Evolutionary conservation across 192 early-diverging fungal genomes (phyloP).

Genomic region (Linnemannia hyalina): DNA sequence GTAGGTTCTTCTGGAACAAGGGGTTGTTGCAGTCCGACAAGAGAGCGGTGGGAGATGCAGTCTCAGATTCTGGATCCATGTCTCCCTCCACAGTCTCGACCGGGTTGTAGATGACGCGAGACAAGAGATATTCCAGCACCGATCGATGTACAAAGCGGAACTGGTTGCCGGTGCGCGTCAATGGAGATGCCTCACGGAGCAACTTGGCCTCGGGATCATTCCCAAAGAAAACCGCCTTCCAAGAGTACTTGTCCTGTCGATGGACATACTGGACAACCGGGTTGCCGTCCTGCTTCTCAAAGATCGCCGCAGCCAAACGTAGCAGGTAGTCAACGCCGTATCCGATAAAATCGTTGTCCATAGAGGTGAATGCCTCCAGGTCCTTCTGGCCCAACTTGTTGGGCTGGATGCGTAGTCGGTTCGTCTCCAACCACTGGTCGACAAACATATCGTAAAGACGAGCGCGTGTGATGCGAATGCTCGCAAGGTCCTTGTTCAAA

Average conservation of each 20-base stretch:
- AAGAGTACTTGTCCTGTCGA: not conserved
- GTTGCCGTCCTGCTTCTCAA: not conserved
- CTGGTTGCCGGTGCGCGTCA: not conserved
- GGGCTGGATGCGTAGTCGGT: no score
- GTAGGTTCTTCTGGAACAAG: not conserved
- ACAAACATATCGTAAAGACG: not conserved
- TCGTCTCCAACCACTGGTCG: not conserved
- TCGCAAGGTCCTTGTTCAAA: not conserved
- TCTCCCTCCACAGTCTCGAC: not conserved
- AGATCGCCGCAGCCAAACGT: not conserved
- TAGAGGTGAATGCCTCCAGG: no score
- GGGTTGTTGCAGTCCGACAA: not conserved
- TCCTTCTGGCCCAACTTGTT: not conserved
- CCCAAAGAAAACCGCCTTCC: not conserved
- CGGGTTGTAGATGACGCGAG: not conserved
- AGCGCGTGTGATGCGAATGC: not conserved
- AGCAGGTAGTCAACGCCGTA: not conserved
- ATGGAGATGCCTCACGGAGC: not conserved
- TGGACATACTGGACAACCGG: not conserved
- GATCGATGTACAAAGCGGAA: not conserved
- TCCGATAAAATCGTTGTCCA: no score
- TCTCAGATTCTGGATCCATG: not conserved
- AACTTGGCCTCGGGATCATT: not conserved
- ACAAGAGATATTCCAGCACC: not conserved
- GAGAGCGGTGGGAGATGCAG: not conserved